Evolutionary conservation across 164 flowering plant genomes (phyloP), one percentile per base, ranked within the genome.

Genomic region (Chloranthus sessilifolius): DNA sequence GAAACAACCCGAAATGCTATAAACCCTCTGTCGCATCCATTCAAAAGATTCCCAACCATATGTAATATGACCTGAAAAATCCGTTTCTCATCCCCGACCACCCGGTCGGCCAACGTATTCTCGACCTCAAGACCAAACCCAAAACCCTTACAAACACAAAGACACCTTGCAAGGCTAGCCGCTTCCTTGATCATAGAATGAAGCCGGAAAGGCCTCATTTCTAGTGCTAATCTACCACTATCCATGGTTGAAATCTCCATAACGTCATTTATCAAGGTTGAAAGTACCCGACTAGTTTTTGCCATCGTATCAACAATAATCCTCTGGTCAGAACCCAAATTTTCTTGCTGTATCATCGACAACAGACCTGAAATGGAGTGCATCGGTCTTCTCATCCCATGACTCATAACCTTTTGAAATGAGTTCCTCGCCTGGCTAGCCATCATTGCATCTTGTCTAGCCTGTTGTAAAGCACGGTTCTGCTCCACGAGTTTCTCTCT

Each of bases 61-160:
- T 92, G 98, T 64, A 92, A 45, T 50, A 92, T 80, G 47, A 88
- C 95, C 74, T 92, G 98, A 58, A 92, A 79, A 47, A 88, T 74
- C 51, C 98, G 78, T 47, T 74, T 76, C 56, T 92, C 98, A 55
- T 92, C 95, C 3, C 96, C 95, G 45, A 83, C 50, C 3, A 88
- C 82, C 48, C 56, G 47, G 60, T 88, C 77, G 20, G 96, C 91
- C 35, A 82, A 47, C 7, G 75, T 56, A 37, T 59, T 72, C 15
- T 79, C 91, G 9, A 82, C 80, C 19, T 78, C 82, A 50, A 81
- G 27, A 40, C 46, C 48, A 61, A 92, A 88, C 38, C 52, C 61
- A 47, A 76, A 71, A 16, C 94, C 89, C 53, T 28, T 59, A 54
- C 68, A 74, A 27, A 72, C 57, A 52, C 87, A 83, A 53, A 88